Evolutionary conservation across 768 basidiomycete genomes (phyloP).

Genomic region (Boletus eberwhitei): DNA sequence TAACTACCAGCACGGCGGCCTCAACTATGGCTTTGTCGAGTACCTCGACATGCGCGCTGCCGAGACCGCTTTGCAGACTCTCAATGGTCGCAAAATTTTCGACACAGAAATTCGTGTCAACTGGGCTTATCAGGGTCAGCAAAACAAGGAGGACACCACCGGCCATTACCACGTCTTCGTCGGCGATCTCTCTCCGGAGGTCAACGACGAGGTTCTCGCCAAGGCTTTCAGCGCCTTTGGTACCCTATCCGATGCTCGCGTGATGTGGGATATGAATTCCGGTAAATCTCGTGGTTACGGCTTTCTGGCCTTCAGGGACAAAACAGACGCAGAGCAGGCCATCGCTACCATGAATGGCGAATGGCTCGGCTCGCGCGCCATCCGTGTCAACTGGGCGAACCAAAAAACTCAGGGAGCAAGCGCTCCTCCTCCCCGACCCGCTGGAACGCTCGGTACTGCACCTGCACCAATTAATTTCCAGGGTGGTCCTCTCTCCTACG

Average conservation of each 20-base stretch:
- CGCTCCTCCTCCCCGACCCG: slow-evolving; percentile 36
- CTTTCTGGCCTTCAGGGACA: slow-evolving; percentile 97
- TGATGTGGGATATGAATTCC: slow-evolving; percentile 99
- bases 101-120: slow-evolving; percentile 99
- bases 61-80: slow-evolving; percentile 96
- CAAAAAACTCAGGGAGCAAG: slow-evolving; percentile 86
- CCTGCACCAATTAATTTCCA: slow-evolving; percentile 91
- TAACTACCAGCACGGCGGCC: slow-evolving; percentile 98
- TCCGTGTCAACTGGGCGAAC: slow-evolving; percentile 99
- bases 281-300: slow-evolving; percentile 98
- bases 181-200: slow-evolving; percentile 98
- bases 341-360: slow-evolving; percentile 99
- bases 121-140: slow-evolving; percentile 98
- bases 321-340: slow-evolving; percentile 98
- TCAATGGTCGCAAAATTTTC: slow-evolving; percentile 99
- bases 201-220: slow-evolving; percentile 93
- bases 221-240: slow-evolving; percentile 99
- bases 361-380: slow-evolving; percentile 97
- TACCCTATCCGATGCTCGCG: slow-evolving; percentile 92
- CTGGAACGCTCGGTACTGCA: slow-evolving; percentile 54
- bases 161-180: slow-evolving; percentile 99
- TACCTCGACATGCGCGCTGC: slow-evolving; percentile 99
- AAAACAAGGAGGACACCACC: slow-evolving; percentile 98
- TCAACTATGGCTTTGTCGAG: slow-evolving; percentile 99
- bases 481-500: slow-evolving; percentile 86